Evolutionary conservation across 2,329 filamentous ascomycete species (phyloP).

Genomic region (Colletotrichum nymphaeae): DNA sequence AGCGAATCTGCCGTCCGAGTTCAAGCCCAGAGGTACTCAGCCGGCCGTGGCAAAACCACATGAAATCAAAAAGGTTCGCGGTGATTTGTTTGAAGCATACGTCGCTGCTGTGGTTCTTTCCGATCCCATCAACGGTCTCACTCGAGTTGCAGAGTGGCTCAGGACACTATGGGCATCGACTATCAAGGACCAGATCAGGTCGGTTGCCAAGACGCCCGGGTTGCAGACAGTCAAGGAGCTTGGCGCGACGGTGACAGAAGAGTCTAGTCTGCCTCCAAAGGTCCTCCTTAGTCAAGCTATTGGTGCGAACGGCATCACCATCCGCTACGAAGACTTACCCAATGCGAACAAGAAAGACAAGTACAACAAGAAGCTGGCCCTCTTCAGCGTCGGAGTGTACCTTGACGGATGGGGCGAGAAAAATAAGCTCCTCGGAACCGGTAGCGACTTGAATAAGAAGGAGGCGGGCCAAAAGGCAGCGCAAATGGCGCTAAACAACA

Average conservation of each 20-base stretch:
- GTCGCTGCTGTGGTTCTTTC: constrained; percentile 82
- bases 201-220: constrained; percentile 24
- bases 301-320: constrained; percentile 65
- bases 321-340: constrained; percentile 71
- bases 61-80: constrained; percentile 77
- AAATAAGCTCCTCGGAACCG: constrained; percentile 70
- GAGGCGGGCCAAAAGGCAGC: constrained; percentile 78
- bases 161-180: constrained; percentile 78
- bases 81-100: constrained; percentile 92
- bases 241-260: constrained; percentile 9
- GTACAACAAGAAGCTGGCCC: constrained; percentile 63
- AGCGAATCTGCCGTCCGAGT: constrained; percentile 66
- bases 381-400: constrained; percentile 73
- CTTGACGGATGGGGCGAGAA: constrained; percentile 77
- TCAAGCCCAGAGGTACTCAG: constrained; percentile 41
- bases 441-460: constrained; percentile 73
- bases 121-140: constrained; percentile 71
- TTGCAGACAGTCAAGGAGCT: constrained; percentile 35
- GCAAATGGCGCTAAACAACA: constrained; percentile 70
- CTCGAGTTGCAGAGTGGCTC: constrained; percentile 76
- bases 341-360: constrained; percentile 58
- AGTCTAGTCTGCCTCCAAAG: constrained; percentile 51
- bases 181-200: constrained; percentile 64
- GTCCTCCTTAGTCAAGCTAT: constrained; percentile 63
- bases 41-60: constrained; percentile 50